Evolutionary conservation across 345 rosid genomes (phyloP).

Genomic region (Leavenworthia alabamica): DNA sequence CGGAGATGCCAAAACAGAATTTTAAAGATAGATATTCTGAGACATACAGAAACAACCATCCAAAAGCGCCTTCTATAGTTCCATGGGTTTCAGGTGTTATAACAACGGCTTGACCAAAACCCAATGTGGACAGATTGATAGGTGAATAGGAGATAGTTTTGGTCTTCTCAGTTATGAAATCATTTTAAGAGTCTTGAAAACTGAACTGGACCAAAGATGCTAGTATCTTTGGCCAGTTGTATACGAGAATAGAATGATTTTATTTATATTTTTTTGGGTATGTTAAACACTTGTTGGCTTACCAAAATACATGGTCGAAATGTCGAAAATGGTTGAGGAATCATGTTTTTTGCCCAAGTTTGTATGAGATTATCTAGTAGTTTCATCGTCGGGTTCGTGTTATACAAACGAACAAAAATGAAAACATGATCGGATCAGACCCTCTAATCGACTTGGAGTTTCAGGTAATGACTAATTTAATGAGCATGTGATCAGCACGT

Average conservation of each 20-base stretch:
- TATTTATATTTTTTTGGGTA: not conserved
- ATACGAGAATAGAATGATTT: conserved; percentile 20
- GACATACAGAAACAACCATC: conserved; percentile 68
- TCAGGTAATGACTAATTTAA: no score
- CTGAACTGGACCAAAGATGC: conserved; percentile 11
- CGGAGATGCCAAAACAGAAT: conserved; percentile 63
- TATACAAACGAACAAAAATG: no score
- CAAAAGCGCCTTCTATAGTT: conserved; percentile 69
- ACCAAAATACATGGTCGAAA: conserved; percentile 3
- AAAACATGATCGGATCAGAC: no score
- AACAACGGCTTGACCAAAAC: conserved; percentile 38
- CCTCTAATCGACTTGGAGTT: no score
- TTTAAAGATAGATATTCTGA: conserved; percentile 78
- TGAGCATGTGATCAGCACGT: no score
- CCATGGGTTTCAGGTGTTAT: conserved; percentile 93
- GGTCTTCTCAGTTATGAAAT: not conserved
- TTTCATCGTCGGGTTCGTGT: not conserved
- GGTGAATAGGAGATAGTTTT: conserved; percentile 13
- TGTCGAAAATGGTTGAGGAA: not conserved
- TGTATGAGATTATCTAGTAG: not conserved
- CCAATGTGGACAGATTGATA: conserved; percentile 6
- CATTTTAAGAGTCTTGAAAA: conserved; percentile 12
- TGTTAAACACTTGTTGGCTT: conserved; percentile 13
- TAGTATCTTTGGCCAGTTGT: conserved; percentile 26
- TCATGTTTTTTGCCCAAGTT: conserved; percentile 13